A percentile compares a stretch with the other conserved stretches of the same genome.
Conservation (phyloP, 805 yeast genomes). For the Starmerella sp. region DNA sequence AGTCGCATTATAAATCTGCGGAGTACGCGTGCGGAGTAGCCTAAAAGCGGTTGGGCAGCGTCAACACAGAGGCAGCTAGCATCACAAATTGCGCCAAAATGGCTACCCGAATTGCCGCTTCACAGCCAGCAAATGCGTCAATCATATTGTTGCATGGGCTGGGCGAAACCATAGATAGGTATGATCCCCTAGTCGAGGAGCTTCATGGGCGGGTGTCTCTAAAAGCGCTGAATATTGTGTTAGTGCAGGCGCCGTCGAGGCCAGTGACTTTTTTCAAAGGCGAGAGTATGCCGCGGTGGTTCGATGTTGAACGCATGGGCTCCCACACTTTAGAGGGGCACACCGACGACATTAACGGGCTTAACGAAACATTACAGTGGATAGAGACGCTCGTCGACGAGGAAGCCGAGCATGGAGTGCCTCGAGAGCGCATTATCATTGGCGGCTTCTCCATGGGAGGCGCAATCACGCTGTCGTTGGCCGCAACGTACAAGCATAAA, state of each 20-base stretch:
- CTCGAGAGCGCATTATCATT: constrained; percentile 49
- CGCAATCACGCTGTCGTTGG: constrained; percentile 46
- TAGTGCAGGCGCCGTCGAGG: constrained; percentile 76
- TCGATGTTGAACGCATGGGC: constrained; percentile 44
- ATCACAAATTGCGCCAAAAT: background rate
- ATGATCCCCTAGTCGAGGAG: constrained; percentile 68
- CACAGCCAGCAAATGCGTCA: constrained; percentile 43
- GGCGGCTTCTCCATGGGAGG: constrained; percentile 98
- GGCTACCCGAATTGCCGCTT: constrained; percentile 31
- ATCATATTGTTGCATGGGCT: constrained; percentile 77
- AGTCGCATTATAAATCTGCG: too few relatives aligned
- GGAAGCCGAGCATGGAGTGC: constrained; percentile 29
- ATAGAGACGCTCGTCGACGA: constrained; percentile 26
- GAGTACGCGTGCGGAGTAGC: too few relatives aligned
- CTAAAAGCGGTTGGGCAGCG: too few relatives aligned
- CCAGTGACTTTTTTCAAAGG: constrained; percentile 58
- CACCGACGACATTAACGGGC: constrained; percentile 32
- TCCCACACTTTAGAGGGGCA: constrained; percentile 4
- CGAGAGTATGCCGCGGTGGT: constrained; percentile 70
- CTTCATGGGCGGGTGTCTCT: constrained; percentile 36
- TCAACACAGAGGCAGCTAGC: too few relatives aligned
- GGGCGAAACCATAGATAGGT: constrained; percentile 87
- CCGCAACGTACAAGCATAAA: constrained; percentile 29
- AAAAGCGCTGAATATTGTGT: constrained; percentile 53
- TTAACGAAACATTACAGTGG: constrained; percentile 26